Percentiles rank a stretch among this genome's conserved stretches.
Conservation (phyloP, 208 protist species). For the Trypanosoma cruzi region DNA sequence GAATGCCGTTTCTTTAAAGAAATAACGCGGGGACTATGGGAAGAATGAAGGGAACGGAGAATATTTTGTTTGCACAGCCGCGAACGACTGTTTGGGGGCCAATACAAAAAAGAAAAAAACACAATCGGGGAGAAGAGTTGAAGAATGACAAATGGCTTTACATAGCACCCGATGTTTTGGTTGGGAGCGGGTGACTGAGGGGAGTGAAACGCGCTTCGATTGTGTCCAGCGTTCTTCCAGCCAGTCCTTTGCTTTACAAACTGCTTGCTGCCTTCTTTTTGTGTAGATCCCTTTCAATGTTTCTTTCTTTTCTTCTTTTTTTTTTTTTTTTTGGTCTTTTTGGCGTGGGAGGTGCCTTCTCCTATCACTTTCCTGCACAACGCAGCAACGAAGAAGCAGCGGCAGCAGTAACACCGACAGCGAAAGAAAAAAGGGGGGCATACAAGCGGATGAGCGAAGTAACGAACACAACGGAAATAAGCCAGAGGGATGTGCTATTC, state of each 20-base stretch:
- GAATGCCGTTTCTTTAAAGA: no score
- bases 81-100: not conserved
- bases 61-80: not conserved
- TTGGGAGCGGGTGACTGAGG: no score
- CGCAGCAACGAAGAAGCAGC: no score
- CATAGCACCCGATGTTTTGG: no score
- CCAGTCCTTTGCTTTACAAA: no score
- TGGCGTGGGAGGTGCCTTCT: constrained; percentile 1
- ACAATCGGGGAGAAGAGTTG: not conserved
- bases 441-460: constrained; percentile 16
- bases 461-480: constrained; percentile 7
- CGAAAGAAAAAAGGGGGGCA: not conserved
- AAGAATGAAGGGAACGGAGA: not conserved
- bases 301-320: not conserved
- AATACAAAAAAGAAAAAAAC: not conserved
- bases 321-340: constrained; percentile 18
- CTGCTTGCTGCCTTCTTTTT: not conserved
- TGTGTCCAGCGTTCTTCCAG: no score
- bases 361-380: constrained; percentile 3
- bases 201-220: no score
- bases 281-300: not conserved
- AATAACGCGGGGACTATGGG: not conserved
- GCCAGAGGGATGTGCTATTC: not conserved
- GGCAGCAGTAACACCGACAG: not conserved
- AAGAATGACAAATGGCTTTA: no score